Conservation (phyloP, 2,329 filamentous ascomycete species). For the Beauveria rudraprayagi region DNA sequence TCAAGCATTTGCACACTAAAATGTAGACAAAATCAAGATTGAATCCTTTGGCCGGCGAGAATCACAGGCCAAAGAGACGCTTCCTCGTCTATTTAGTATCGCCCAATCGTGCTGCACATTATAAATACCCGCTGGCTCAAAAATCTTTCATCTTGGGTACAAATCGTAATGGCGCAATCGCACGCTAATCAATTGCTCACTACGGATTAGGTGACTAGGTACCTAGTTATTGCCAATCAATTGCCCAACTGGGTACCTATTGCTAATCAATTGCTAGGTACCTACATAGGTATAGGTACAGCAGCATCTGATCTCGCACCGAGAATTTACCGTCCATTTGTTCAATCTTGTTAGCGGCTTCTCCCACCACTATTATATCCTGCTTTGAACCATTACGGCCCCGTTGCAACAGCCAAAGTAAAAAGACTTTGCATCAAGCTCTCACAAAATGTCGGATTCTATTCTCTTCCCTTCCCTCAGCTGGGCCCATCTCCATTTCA, state of each 20-base stretch:
- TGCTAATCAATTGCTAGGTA: too few relatives aligned
- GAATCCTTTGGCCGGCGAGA: background rate
- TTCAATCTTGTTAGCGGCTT: background rate
- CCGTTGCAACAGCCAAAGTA: too few relatives aligned
- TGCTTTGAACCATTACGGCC: too few relatives aligned
- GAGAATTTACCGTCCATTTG: background rate
- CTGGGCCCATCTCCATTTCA: too few relatives aligned
- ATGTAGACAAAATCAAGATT: background rate
- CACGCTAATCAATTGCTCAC: background rate
- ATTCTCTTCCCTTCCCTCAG: too few relatives aligned
- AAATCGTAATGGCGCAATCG: background rate
- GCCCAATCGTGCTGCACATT: background rate
- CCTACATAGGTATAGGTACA: too few relatives aligned
- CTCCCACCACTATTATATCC: too few relatives aligned
- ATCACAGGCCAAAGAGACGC: conserved; percentile 1
- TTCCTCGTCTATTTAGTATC: background rate
- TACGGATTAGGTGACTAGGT: too few relatives aligned
- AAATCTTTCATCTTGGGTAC: background rate
- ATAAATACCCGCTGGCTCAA: background rate
- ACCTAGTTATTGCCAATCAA: background rate
- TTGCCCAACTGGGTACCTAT: background rate
- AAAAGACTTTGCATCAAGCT: too few relatives aligned
- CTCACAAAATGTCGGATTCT: too few relatives aligned
- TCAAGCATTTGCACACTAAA: too few relatives aligned
- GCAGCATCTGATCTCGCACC: background rate